Evolutionary conservation across 169 alveolate species (phyloP).

Genomic region (Plasmodium cynomolgi): DNA sequence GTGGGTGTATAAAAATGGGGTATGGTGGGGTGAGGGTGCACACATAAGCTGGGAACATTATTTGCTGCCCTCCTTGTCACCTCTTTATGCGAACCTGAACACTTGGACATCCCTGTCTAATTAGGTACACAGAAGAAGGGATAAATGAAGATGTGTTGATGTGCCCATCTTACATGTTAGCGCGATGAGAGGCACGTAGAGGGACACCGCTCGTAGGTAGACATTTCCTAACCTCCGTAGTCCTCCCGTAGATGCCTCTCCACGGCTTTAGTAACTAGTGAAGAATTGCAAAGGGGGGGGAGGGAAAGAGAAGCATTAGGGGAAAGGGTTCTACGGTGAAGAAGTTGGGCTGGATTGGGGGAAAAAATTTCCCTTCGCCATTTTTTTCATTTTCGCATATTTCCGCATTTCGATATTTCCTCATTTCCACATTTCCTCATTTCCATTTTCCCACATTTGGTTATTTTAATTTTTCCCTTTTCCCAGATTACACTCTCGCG

Average conservation of each 20-base stretch:
- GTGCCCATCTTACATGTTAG: neutral
- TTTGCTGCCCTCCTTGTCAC: neutral
- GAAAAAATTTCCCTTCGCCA: neutral
- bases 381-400: neutral
- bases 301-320: neutral
- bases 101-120: slow-evolving; percentile 66
- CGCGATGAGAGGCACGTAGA: neutral
- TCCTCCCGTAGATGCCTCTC: slow-evolving; percentile 63
- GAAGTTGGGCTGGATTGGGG: neutral
- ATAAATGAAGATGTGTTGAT: neutral
- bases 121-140: neutral
- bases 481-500: slow-evolving; percentile 29
- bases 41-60: neutral
- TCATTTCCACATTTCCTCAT: too few relatives aligned
- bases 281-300: neutral
- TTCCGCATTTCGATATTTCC: too few relatives aligned
- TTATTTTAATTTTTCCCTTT: too few relatives aligned
- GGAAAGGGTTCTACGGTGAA: neutral
- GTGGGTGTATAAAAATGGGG: neutral
- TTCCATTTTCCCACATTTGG: too few relatives aligned
- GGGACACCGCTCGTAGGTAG: neutral
- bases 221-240: slow-evolving; percentile 42
- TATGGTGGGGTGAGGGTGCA: neutral
- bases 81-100: slow-evolving; percentile 25
- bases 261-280: slow-evolving; percentile 44